Percentiles rank a stretch among this genome's conserved stretches.
phyloP scores from a whole-genome alignment of 2,329 filamentous ascomycete genomes.

The Cercospora sp. region DNA sequence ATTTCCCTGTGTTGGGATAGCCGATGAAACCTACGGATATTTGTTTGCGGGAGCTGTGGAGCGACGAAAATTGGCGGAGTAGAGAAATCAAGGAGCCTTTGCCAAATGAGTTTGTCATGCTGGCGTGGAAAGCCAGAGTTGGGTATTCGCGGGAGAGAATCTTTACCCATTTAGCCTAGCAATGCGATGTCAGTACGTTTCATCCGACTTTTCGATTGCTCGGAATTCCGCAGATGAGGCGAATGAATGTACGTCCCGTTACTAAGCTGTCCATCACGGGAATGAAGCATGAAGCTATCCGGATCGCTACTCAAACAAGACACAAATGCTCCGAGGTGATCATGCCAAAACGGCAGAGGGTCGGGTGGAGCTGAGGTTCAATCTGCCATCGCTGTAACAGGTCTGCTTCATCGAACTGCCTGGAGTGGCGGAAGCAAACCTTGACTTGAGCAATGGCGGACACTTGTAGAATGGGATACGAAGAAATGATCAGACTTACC shows the following conservation, averaged over 20 bases:
- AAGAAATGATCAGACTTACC: constrained; percentile 65
- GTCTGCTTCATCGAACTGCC: constrained; percentile 70
- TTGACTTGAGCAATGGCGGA: constrained; percentile 85
- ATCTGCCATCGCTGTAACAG: constrained; percentile 99
- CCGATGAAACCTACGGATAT: constrained; percentile 88
- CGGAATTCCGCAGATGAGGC: constrained; percentile 21
- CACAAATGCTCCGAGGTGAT: constrained; percentile 69
- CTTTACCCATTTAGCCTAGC: constrained; percentile 88
- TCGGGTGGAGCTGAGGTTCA: constrained; percentile 67
- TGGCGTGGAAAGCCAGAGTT: constrained; percentile 91
- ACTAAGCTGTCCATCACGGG: constrained; percentile 93
- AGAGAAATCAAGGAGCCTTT: constrained; percentile 93
- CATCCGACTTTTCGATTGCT: not conserved
- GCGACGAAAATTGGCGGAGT: constrained; percentile 84
- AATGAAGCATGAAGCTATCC: constrained; percentile 61
- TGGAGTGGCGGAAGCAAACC: constrained; percentile 64
- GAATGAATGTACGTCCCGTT: constrained; percentile 80
- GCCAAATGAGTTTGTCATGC: constrained; percentile 92
- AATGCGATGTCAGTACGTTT: constrained; percentile 25
- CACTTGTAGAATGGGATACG: constrained; percentile 29
- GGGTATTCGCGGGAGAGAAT: constrained; percentile 86
- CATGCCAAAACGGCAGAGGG: constrained; percentile 83
- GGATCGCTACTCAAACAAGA: constrained; percentile 98
- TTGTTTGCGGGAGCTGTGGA: constrained; percentile 90
- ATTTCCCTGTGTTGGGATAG: constrained; percentile 94